Percentiles rank a stretch among this genome's conserved stretches.
phyloP scores from a whole-genome alignment of 2,329 filamentous ascomycete species.

The Stachybotrys chartarum region DNA sequence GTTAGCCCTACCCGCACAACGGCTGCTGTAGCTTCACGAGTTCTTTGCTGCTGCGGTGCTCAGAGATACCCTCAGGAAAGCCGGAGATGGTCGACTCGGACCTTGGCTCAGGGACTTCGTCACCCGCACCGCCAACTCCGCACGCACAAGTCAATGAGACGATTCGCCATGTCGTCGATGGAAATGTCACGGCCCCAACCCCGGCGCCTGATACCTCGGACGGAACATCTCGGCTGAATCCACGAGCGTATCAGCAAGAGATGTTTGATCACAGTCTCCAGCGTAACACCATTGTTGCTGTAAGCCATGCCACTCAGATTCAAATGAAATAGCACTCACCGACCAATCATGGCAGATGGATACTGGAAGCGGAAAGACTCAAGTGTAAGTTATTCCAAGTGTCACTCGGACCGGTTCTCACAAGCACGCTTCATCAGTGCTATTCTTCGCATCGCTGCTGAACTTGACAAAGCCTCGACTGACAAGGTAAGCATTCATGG shows the following conservation, averaged over 20 bases:
- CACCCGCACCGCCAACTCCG: background rate
- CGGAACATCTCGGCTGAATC: conserved; percentile 21
- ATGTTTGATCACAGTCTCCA: conserved; percentile 66
- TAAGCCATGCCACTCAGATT: conserved; percentile 26
- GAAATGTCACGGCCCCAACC: background rate
- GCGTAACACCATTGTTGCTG: conserved; percentile 65
- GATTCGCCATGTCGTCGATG: background rate
- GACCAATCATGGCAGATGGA: conserved; percentile 54
- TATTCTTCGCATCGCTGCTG: conserved; percentile 57
- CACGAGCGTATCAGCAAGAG: conserved; percentile 64
- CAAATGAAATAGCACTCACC: background rate
- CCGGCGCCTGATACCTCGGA: background rate
- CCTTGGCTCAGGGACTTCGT: background rate
- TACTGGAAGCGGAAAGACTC: conserved; percentile 72
- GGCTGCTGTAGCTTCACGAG: no score
- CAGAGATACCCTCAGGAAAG: background rate
- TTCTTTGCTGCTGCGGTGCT: no score
- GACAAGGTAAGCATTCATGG: conserved; percentile 42
- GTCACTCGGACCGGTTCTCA: background rate
- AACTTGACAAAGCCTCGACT: conserved; percentile 47
- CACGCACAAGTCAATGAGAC: background rate
- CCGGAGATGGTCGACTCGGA: background rate
- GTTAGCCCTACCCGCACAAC: no score
- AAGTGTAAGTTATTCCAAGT: conserved; percentile 48
- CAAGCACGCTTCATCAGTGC: conserved; percentile 37